phyloP scores from a whole-genome alignment of 2,329 filamentous ascomycete genomes.

The Piedraia hortae region DNA sequence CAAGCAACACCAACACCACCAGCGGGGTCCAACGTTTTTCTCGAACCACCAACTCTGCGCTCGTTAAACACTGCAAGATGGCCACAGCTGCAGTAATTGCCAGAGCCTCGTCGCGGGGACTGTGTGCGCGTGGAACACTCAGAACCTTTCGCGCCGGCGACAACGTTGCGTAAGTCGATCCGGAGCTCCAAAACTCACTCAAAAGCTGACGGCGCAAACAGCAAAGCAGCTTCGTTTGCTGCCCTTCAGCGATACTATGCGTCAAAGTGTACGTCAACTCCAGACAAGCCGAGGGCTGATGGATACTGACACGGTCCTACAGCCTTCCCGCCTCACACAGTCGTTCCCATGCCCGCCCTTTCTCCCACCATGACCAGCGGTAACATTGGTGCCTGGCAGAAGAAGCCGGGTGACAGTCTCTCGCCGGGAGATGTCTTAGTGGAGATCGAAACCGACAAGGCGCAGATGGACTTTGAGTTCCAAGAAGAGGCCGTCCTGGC shows the following conservation, averaged over 20 bases:
- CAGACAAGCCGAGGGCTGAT: constrained; percentile 1
- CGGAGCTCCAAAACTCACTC: too few relatives aligned
- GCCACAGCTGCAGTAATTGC: constrained; percentile 23
- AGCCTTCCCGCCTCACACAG: constrained; percentile 84
- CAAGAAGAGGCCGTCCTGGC: constrained; percentile 92
- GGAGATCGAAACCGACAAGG: constrained; percentile 90
- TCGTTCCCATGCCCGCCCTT: constrained; percentile 93
- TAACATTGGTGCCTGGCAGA: constrained; percentile 94
- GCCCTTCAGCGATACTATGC: constrained; percentile 39
- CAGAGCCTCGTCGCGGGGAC: constrained; percentile 17
- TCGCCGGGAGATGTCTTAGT: constrained; percentile 67
- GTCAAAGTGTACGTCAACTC: constrained; percentile 30
- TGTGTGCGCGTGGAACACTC: constrained; percentile 13
- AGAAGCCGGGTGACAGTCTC: constrained; percentile 74
- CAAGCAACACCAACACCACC: too few relatives aligned
- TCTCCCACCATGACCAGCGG: constrained; percentile 94
- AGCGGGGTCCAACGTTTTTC: too few relatives aligned
- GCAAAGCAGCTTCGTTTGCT: constrained; percentile 24
- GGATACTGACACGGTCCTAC: constrained; percentile 5
- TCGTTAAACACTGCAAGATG: too few relatives aligned
- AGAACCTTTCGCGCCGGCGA: constrained; percentile 10
- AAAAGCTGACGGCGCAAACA: constrained; percentile 14
- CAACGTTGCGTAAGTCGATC: too few relatives aligned
- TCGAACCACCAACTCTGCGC: too few relatives aligned
- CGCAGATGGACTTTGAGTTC: constrained; percentile 99